A percentile compares a stretch with the other conserved stretches of the same genome.
Conservation (phyloP, 805 yeast species). For the Cyberlindnera misumaiensis region DNA sequence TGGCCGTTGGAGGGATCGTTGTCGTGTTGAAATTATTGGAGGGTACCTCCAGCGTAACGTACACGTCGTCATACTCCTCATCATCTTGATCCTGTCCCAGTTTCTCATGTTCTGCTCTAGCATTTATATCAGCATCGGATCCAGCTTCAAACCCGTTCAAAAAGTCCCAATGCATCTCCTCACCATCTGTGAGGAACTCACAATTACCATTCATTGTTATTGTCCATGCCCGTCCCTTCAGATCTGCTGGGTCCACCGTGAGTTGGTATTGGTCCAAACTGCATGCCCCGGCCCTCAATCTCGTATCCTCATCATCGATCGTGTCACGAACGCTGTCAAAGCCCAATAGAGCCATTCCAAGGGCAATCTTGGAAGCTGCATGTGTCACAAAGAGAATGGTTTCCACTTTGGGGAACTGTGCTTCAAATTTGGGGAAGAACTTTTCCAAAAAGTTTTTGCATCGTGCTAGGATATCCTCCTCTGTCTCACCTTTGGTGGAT, state of each 20-base stretch:
- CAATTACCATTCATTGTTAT: constrained; percentile 60
- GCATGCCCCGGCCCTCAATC: constrained; percentile 75
- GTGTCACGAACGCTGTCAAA: constrained; percentile 43
- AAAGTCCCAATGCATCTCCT: constrained; percentile 93
- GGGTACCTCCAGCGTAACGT: constrained; percentile 49
- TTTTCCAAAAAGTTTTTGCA: constrained; percentile 45
- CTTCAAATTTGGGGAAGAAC: constrained; percentile 54
- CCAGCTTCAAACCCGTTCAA: constrained; percentile 78
- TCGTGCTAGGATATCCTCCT: constrained; percentile 60
- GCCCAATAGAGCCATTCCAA: constrained; percentile 70
- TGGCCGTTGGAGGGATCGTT: constrained; percentile 31
- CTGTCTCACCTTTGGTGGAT: constrained; percentile 64
- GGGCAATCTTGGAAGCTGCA: constrained; percentile 87
- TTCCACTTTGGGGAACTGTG: constrained; percentile 50
- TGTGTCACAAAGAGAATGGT: constrained; percentile 75
- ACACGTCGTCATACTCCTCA: constrained; percentile 40
- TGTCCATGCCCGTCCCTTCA: constrained; percentile 5
- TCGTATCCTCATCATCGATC: constrained; percentile 38
- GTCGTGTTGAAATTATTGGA: constrained; percentile 25
- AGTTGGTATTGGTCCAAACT: constrained; percentile 61
- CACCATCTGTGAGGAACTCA: constrained; percentile 65
- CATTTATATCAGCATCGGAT: constrained; percentile 74
- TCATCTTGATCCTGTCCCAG: not conserved
- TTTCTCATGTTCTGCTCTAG: constrained; percentile 30
- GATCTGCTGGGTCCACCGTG: constrained; percentile 4